Percentiles rank a stretch among this genome's conserved stretches.
Evolutionary conservation across 2,329 filamentous ascomycete genomes (phyloP).

Genomic region (Hymenoscyphus scutula): DNA sequence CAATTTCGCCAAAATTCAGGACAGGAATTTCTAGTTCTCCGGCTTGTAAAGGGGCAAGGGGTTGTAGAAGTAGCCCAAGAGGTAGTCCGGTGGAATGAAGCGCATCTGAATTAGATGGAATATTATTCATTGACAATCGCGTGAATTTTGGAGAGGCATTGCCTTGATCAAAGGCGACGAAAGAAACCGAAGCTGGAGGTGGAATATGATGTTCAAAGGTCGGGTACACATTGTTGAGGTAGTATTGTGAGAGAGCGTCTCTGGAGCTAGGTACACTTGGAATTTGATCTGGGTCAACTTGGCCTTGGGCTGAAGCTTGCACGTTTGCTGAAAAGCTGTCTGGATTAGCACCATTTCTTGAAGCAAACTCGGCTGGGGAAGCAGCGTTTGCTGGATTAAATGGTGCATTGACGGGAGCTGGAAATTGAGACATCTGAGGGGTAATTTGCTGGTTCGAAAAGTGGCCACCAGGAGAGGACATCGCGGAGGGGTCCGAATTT

Average conservation of each 20-base stretch:
- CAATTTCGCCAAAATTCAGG: constrained; percentile 87
- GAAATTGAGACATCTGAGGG: constrained; percentile 57
- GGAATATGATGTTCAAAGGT: constrained; percentile 94
- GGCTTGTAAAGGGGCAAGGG: constrained; percentile 75
- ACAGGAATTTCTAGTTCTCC: constrained; percentile 88
- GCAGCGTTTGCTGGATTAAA: constrained; percentile 47
- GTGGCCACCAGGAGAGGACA: constrained; percentile 40
- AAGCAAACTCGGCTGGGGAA: constrained; percentile 47
- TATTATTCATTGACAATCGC: constrained; percentile 88
- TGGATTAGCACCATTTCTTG: constrained; percentile 41
- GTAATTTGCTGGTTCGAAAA: constrained; percentile 46
- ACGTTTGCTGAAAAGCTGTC: constrained; percentile 44
- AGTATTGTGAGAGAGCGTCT: constrained; percentile 79
- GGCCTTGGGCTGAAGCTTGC: constrained; percentile 64
- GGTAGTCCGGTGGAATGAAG: constrained; percentile 78
- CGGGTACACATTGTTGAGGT: constrained; percentile 83
- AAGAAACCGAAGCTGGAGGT: constrained; percentile 82
- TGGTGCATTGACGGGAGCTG: constrained; percentile 52
- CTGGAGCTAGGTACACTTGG: constrained; percentile 85
- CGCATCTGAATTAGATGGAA: constrained; percentile 78
- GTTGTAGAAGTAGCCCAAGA: constrained; percentile 84
- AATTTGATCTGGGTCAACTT: constrained; percentile 87
- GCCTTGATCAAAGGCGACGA: constrained; percentile 92
- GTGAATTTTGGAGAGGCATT: constrained; percentile 95
- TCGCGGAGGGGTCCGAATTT: constrained; percentile 49